A percentile compares a stretch with the other conserved stretches of the same genome.
Conservation (phyloP, 345 rosid species). For the Theobroma cacao region DNA sequence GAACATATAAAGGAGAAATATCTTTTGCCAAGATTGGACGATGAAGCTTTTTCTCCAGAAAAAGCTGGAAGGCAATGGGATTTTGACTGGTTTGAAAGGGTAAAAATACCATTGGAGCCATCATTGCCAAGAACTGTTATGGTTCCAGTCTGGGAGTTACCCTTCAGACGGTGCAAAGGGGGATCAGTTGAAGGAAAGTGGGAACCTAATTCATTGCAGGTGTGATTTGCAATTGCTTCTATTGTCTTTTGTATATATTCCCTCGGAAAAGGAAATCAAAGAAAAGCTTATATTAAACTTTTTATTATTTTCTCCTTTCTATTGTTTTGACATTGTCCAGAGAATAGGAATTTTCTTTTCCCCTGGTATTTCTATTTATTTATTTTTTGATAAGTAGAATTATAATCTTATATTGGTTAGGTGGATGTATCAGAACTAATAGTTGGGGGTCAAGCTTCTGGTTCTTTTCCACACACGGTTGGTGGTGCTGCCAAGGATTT, state of each 20-base stretch:
- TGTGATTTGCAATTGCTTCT: constrained; percentile 14
- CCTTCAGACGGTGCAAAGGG: constrained; percentile 53
- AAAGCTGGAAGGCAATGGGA: constrained; percentile 87
- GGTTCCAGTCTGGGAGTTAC: constrained; percentile 87
- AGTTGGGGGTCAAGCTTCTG: constrained; percentile 61
- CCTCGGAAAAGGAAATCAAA: not conserved
- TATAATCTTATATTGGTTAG: constrained; percentile 52
- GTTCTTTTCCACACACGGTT: constrained; percentile 54
- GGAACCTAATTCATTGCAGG: constrained; percentile 65
- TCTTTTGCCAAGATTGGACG: constrained; percentile 70
- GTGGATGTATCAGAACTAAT: constrained; percentile 77
- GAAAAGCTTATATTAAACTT: not conserved
- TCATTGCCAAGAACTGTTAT: constrained; percentile 67
- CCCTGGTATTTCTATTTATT: constrained; percentile 2
- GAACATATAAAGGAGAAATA: constrained; percentile 83
- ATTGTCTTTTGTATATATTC: not conserved
- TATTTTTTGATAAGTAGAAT: constrained; percentile 14
- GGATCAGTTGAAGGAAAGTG: constrained; percentile 40
- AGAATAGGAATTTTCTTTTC: not conserved
- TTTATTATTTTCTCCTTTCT: constrained; percentile 7
- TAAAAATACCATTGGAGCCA: constrained; percentile 69
- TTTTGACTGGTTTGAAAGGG: constrained; percentile 90
- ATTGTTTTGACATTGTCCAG: not conserved
- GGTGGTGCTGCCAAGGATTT: constrained; percentile 75
- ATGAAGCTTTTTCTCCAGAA: constrained; percentile 68